phyloP scores from a whole-genome alignment of 176 grass and related monocot species.

The Eleusine indica region DNA sequence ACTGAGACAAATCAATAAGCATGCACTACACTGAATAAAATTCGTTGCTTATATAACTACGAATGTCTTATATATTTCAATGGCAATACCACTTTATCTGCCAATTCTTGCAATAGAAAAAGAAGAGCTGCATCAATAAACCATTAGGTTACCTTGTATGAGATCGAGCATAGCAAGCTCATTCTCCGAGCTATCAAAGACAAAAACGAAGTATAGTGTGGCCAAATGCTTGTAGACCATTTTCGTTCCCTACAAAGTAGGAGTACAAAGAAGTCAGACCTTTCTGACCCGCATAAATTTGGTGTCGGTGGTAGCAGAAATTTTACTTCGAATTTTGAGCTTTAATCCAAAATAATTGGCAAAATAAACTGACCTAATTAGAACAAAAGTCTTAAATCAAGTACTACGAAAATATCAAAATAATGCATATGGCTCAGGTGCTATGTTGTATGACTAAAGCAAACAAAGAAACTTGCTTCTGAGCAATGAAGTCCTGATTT shows the following conservation, averaged over 20 bases:
- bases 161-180: constrained; percentile 96
- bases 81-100: background rate
- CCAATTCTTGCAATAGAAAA: constrained; percentile 11
- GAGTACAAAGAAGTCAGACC: background rate
- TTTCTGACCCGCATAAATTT: background rate
- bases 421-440: constrained; percentile 22
- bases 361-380: background rate
- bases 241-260: constrained; percentile 60
- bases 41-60: background rate
- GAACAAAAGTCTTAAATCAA: background rate
- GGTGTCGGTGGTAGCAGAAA: background rate
- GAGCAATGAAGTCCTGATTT: constrained; percentile 1
- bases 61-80: background rate
- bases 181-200: constrained; percentile 86
- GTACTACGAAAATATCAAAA: background rate
- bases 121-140: background rate
- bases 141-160: constrained; percentile 74
- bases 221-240: constrained; percentile 97
- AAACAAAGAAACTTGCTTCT: background rate
- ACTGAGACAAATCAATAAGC: constrained; percentile 23
- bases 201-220: constrained; percentile 88
- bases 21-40: constrained; percentile 15
- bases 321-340: background rate
- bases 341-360: background rate
- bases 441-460: background rate